Conservation (phyloP, 1,284 basidiomycete genomes). For the Microbotryum violaceum region DNA sequence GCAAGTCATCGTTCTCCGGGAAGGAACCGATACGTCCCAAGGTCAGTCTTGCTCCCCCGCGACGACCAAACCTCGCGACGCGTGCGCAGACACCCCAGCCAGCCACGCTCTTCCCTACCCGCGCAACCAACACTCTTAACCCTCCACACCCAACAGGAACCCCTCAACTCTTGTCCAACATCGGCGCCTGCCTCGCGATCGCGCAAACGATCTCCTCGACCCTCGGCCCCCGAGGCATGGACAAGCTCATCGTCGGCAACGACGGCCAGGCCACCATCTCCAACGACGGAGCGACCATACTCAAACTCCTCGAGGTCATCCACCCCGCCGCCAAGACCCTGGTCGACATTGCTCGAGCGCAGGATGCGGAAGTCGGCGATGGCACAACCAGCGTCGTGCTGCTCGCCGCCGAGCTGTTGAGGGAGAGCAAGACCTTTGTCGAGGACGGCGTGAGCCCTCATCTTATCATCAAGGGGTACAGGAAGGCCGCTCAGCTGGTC, state of each 20-base stretch:
- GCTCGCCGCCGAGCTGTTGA: constrained; percentile 86
- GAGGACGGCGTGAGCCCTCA: constrained; percentile 98
- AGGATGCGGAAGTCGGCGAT: constrained; percentile 97
- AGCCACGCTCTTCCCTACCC: too few species aligned
- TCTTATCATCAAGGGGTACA: constrained; percentile 94
- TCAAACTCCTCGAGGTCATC: constrained; percentile 93
- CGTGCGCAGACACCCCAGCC: too few species aligned
- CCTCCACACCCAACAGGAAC: constrained; percentile 14
- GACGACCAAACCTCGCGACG: too few species aligned
- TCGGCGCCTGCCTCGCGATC: constrained; percentile 81
- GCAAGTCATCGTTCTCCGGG: constrained; percentile 36
- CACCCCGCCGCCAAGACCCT: constrained; percentile 94
- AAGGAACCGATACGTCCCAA: constrained; percentile 43
- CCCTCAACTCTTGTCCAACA: constrained; percentile 43
- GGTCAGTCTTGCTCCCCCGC: constrained; percentile 17
- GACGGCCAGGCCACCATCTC: constrained; percentile 95
- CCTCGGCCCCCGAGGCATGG: constrained; percentile 97
- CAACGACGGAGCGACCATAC: constrained; percentile 92
- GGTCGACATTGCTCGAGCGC: constrained; percentile 94
- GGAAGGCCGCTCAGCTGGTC: constrained; percentile 79
- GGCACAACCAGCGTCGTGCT: constrained; percentile 95
- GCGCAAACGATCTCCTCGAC: constrained; percentile 84
- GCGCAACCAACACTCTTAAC: too few species aligned
- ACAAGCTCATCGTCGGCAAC: constrained; percentile 81
- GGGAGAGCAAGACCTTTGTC: constrained; percentile 83